A percentile compares a stretch with the other conserved stretches of the same genome.
These are phyloP conservation scores for Kockovaella imperatae DNA, from an alignment of 768 basidiomycete genomes.

Conservation along the genomic window DNA sequence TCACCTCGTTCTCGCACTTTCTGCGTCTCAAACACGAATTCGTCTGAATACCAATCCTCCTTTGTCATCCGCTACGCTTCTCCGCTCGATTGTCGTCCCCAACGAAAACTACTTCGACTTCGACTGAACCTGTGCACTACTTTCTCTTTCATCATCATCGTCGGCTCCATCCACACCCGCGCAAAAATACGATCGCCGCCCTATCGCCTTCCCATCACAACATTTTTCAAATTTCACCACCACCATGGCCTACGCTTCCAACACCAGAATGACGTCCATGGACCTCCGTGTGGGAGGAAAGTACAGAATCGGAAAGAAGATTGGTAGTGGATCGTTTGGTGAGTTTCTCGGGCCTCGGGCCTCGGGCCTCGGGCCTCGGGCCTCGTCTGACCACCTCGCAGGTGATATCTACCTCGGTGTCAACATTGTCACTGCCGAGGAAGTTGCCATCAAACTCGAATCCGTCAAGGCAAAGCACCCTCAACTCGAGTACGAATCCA, in stretches of 20 bases:
- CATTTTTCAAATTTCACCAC: neutral
- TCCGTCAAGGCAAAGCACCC: conserved; percentile 99
- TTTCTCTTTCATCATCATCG: no score
- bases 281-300: conserved; percentile 48
- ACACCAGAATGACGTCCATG: conserved; percentile 34
- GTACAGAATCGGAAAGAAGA: conserved; percentile 98
- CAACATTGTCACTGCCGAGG: conserved; percentile 99
- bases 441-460: conserved; percentile 99
- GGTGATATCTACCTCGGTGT: conserved; percentile 99
- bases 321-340: conserved; percentile 98
- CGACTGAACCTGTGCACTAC: no score
- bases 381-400: conserved; percentile 43
- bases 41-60: no score
- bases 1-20: no score
- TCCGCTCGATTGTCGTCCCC: no score
- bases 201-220: neutral
- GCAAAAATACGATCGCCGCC: no score
- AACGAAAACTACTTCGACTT: no score
- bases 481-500: conserved; percentile 86
- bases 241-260: neutral
- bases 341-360: conserved; percentile 38
- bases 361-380: neutral
- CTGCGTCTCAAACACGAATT: no score
- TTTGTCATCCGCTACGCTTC: no score
- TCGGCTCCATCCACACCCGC: no score